A percentile compares a stretch with the other conserved stretches of the same genome.
Conservation (phyloP, 140 eudicot genomes). For the Erigeron philadelphicus region DNA sequence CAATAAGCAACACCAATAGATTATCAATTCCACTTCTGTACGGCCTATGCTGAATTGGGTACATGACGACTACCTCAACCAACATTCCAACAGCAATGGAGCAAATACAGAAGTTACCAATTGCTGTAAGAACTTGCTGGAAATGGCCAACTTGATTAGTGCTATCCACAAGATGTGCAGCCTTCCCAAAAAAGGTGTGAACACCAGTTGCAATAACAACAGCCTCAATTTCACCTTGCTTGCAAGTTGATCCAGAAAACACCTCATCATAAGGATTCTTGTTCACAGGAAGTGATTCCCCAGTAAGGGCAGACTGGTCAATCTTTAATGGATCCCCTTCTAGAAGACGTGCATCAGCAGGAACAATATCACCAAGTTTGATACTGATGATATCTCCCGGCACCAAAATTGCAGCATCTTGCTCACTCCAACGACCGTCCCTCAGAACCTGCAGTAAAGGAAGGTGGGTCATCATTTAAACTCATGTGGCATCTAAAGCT, state of each 20-base stretch:
- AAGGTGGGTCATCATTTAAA: not conserved
- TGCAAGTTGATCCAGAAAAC: slow-evolving; percentile 50
- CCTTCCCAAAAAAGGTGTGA: slow-evolving; percentile 49
- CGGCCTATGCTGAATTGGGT: slow-evolving; percentile 42
- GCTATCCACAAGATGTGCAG: slow-evolving; percentile 51
- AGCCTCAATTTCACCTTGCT: slow-evolving; percentile 50
- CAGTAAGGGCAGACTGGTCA: slow-evolving; percentile 52
- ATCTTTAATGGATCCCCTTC: slow-evolving; percentile 51
- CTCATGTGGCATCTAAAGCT: not conserved
- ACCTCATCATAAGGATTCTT: slow-evolving; percentile 47
- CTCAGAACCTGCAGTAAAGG: slow-evolving; percentile 34
- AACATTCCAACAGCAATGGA: slow-evolving; percentile 45
- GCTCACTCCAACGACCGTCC: slow-evolving; percentile 49
- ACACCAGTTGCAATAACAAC: slow-evolving; percentile 52
- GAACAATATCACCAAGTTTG: slow-evolving; percentile 48
- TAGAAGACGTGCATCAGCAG: slow-evolving; percentile 52
- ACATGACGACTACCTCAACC: slow-evolving; percentile 46
- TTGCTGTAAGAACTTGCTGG: slow-evolving; percentile 45
- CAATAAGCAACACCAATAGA: slow-evolving; percentile 50
- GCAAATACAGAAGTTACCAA: slow-evolving; percentile 49
- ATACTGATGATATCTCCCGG: slow-evolving; percentile 54
- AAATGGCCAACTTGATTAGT: slow-evolving; percentile 48
- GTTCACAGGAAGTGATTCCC: slow-evolving; percentile 51
- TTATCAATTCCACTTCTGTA: slow-evolving; percentile 45
- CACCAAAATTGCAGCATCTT: slow-evolving; percentile 44